Conservation (phyloP, 1,139 yeast species). For the Magnusiomyces paraingens region DNA sequence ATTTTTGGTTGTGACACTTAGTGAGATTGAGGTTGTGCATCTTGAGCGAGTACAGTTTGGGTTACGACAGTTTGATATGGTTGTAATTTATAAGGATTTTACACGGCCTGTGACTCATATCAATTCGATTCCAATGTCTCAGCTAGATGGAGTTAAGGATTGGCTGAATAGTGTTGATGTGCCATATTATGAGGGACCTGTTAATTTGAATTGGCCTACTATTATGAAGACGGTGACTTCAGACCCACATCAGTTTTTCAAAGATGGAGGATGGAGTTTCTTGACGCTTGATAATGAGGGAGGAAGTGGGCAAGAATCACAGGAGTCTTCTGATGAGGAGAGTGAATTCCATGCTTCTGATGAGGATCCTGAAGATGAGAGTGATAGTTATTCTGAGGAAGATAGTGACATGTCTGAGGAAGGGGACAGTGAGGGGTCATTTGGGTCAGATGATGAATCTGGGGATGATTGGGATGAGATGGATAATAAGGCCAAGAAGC, state of each 20-base stretch:
- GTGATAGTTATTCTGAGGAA: conserved; percentile 23
- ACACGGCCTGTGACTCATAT: conserved; percentile 81
- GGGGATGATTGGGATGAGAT: conserved; percentile 38
- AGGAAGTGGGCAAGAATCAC: conserved; percentile 45
- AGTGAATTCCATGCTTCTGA: conserved; percentile 34
- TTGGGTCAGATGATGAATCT: conserved; percentile 28
- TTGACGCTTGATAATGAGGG: conserved; percentile 51
- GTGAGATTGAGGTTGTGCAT: conserved; percentile 91
- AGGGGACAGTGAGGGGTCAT: conserved; percentile 16
- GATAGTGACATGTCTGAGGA: conserved; percentile 19
- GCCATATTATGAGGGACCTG: conserved; percentile 90
- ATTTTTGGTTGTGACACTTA: conserved; percentile 81
- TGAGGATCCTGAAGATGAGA: conserved; percentile 27
- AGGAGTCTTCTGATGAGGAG: conserved; percentile 39
- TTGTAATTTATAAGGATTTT: conserved; percentile 90
- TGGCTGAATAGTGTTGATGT: conserved; percentile 97
- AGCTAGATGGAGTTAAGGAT: conserved; percentile 85
- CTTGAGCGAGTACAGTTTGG: conserved; percentile 98
- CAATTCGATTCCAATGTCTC: conserved; percentile 90
- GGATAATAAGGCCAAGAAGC: conserved; percentile 33
- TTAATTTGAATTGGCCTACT: conserved; percentile 91
- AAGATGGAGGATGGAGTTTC: conserved; percentile 91
- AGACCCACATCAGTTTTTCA: conserved; percentile 88
- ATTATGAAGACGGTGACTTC: conserved; percentile 91
- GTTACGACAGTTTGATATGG: conserved; percentile 90